Base-by-base conservation (phyloP, 1,284 basidiomycete genomes). In the Cryptococcus maquisensis region DNA sequence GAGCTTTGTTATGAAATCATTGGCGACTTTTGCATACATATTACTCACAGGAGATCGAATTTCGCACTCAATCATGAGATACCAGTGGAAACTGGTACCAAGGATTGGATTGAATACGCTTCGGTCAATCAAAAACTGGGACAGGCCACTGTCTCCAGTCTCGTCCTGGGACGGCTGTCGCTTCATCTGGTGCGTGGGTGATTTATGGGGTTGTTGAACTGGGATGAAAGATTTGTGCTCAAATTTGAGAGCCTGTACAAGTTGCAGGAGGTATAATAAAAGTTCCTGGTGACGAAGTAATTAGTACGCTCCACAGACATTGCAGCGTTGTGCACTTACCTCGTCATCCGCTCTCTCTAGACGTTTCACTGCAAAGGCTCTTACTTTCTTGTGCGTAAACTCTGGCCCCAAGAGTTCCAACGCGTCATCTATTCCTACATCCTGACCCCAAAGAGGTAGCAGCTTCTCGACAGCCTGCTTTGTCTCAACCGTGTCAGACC, bases 381-480 rank as follows among this genome's bases (percentile, higher is more conserved):
- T 80, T 2, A 99, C 96, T 35, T 93, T 81, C 5, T 87, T 87
- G 71, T 99, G 93, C 4, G 90, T 83, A 15, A 91, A 98, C 0
- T 84, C 83, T 1, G 95, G 93, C 0, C 95, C 96, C 0, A 98
- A 80, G 26, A 99, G 78, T 71, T 98, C 96, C 6, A 99, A 79
- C 2, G 95, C 96, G 72, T 98, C 96, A 64, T 97, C 94, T 16
- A 90, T 90, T 58, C 94, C 95, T 20, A 98, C 89, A 66, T 97
- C 93, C 2, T 90, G 92, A 0, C 72, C 72, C 96, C 95, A 99
- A 72, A 94, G 86, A 0, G 95, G 95, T 28, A 99, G 75, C 5
- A 99, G 77, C 59, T 95, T 91, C 71, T 98, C 95, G 2, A 97
- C 94, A 0, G 95, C 96, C 72, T 98, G 96, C 68, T 95, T 93